Evolutionary conservation across 805 yeast species (phyloP).

Genomic region (Candida silvatica): DNA sequence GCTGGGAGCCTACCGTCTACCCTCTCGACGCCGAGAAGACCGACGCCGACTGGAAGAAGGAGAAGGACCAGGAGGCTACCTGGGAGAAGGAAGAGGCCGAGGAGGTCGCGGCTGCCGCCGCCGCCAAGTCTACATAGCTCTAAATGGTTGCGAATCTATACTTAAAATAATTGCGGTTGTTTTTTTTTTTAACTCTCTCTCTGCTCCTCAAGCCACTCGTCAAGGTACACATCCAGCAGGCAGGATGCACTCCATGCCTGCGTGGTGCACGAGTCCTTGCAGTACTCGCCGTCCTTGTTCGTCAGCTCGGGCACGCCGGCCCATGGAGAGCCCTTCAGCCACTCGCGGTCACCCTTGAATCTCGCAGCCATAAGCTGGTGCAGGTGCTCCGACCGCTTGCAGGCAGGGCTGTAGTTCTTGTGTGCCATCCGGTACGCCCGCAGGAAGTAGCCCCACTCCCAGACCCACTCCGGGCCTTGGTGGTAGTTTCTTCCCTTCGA

Average conservation of each 20-base stretch:
- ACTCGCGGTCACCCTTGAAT: conserved; percentile 52
- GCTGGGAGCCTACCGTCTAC: conserved; percentile 18
- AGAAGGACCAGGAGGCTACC: background rate
- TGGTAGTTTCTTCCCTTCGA: conserved; percentile 95
- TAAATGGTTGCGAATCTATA: background rate
- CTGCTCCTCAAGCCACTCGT: conserved; percentile 34
- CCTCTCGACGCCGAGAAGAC: conserved; percentile 13
- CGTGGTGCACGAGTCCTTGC: conserved; percentile 86
- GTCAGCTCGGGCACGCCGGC: conserved; percentile 91
- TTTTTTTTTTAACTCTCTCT: background rate
- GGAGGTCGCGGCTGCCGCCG: background rate
- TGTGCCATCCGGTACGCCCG: conserved; percentile 64
- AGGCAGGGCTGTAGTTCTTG: conserved; percentile 13
- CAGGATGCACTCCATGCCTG: conserved; percentile 97
- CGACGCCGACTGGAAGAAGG: background rate
- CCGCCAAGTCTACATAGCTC: too few species aligned
- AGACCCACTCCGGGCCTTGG: conserved; percentile 99
- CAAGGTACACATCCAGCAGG: conserved; percentile 69
- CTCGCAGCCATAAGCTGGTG: conserved; percentile 50
- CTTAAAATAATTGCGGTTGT: background rate
- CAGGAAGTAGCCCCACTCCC: conserved; percentile 83
- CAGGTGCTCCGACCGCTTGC: conserved; percentile 13
- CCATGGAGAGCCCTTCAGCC: conserved; percentile 80
- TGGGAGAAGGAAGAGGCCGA: background rate
- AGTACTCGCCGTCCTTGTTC: conserved; percentile 74